These are phyloP conservation scores for Alternaria viburni DNA, from an alignment of 2,329 filamentous ascomycete species.

Conservation along the genomic window DNA sequence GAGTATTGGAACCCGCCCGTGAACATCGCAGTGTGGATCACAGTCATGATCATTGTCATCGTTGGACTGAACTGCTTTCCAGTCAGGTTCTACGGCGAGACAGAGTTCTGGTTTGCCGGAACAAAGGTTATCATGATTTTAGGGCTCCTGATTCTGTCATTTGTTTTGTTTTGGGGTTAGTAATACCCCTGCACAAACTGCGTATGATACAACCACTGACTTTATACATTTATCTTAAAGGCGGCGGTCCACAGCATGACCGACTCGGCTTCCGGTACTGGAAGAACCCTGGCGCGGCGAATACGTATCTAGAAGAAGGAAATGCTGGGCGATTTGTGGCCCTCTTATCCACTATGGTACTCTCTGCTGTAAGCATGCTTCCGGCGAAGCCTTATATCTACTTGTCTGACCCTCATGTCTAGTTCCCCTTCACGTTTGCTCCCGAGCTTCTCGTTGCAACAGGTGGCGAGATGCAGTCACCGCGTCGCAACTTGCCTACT, in stretches of 20 bases:
- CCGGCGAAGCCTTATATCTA: neutral
- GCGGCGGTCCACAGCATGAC: conserved; percentile 60
- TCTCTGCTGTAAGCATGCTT: conserved; percentile 55
- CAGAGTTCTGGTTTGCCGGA: conserved; percentile 43
- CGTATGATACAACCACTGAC: neutral
- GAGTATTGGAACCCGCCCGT: conserved; percentile 45
- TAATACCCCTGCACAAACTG: neutral
- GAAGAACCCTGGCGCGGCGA: conserved; percentile 60
- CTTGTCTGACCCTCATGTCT: neutral
- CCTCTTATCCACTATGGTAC: conserved; percentile 58
- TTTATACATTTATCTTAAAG: neutral
- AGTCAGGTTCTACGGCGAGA: conserved; percentile 47
- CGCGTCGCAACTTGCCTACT: conserved; percentile 64
- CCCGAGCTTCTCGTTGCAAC: conserved; percentile 53
- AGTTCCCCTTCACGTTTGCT: conserved; percentile 12
- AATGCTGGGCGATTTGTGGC: conserved; percentile 60
- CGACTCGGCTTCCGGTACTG: conserved; percentile 65
- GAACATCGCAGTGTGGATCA: conserved; percentile 46
- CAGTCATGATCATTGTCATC: conserved; percentile 45
- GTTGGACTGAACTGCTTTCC: conserved; percentile 46
- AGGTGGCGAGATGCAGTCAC: conserved; percentile 65
- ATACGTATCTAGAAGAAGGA: conserved; percentile 56
- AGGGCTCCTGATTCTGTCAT: conserved; percentile 59
- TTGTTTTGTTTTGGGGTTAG: conserved; percentile 60
- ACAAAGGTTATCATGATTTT: conserved; percentile 45